Evolutionary conservation across 306 rosid genomes (phyloP).

Genomic region (Astragalus membranaceus): DNA sequence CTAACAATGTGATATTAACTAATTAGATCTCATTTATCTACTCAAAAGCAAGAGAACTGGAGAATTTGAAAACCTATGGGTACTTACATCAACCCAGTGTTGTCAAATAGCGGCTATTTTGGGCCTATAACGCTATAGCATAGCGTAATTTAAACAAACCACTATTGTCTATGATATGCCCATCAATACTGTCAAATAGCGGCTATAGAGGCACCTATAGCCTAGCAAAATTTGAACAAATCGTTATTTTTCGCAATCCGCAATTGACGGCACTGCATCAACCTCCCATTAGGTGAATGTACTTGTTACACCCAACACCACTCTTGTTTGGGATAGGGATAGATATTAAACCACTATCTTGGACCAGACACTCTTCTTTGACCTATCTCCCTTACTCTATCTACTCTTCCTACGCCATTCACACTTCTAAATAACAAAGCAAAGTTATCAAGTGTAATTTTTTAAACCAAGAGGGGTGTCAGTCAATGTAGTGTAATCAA

Average conservation of each 20-base stretch:
- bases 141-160: no score
- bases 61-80: no score
- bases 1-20: neutral
- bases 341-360: neutral
- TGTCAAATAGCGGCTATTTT: no score
- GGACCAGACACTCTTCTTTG: neutral
- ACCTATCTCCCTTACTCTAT: neutral
- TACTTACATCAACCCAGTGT: no score
- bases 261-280: neutral
- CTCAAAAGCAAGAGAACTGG: neutral
- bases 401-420: neutral
- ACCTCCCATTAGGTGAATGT: neutral
- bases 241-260: no score
- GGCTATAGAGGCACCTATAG: no score
- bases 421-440: neutral
- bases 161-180: no score
- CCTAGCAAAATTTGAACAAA: no score
- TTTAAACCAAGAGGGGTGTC: neutral
- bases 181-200: no score
- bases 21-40: neutral
- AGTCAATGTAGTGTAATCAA: neutral
- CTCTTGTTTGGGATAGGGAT: neutral
- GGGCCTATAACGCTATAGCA: no score
- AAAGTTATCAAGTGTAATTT: neutral
- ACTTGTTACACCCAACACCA: neutral